Conservation (phyloP, 441 rosid genomes). For the Flueggea neowawraea region DNA sequence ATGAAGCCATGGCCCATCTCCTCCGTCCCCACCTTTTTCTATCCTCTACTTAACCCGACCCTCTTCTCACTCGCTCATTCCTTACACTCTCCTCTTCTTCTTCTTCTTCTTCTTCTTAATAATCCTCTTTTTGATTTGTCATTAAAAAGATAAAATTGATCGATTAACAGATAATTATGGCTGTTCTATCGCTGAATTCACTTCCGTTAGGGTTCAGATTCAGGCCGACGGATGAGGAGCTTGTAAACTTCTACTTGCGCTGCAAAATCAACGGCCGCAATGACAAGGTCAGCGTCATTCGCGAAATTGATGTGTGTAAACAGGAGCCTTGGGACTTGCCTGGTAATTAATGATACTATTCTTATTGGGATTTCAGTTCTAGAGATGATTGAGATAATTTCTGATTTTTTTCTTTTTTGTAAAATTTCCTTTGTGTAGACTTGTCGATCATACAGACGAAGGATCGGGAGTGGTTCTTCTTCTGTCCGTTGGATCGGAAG, state of each 20-base stretch:
- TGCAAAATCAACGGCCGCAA: slow-evolving; percentile 61
- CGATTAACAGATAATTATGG: no score
- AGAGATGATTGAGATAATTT: neutral
- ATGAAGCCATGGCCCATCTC: no score
- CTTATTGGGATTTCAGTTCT: neutral
- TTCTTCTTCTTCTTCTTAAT: no score
- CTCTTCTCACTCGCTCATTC: no score
- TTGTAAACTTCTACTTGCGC: slow-evolving; percentile 52
- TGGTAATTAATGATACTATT: slow-evolving; percentile 26
- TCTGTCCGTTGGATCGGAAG: slow-evolving; percentile 80
- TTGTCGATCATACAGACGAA: slow-evolving; percentile 47
- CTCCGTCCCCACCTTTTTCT: no score
- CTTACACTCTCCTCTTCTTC: no score
- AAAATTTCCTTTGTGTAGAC: slow-evolving; percentile 17
- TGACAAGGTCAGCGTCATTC: slow-evolving; percentile 46
- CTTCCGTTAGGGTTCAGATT: slow-evolving; percentile 51
- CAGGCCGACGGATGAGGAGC: slow-evolving; percentile 45
- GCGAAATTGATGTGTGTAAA: slow-evolving; percentile 80
- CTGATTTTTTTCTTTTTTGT: neutral
- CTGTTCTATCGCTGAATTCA: slow-evolving; percentile 18
- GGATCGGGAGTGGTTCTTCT: slow-evolving; percentile 87
- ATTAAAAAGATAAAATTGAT: no score
- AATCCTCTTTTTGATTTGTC: no score
- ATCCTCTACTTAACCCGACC: no score
- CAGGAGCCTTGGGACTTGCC: slow-evolving; percentile 94